Conservation (phyloP, 176 grass and related monocot species). For the Oryza punctata region DNA sequence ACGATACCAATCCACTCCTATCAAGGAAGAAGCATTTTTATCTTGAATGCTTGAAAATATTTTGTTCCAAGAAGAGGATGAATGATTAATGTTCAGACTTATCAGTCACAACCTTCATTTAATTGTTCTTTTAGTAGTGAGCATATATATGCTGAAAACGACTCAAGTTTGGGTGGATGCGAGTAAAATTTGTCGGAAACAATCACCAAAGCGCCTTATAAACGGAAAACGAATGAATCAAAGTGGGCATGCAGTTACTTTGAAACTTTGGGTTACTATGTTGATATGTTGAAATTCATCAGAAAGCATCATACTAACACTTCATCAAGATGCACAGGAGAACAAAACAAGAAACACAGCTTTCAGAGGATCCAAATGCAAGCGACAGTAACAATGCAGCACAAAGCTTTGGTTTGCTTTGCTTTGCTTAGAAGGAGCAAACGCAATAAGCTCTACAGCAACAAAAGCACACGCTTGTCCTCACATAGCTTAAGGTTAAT, state of each 20-base stretch:
- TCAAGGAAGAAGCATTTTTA: background rate
- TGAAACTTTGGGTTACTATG: background rate
- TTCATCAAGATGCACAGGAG: slow-evolving; percentile 14
- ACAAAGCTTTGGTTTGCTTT: slow-evolving; percentile 35
- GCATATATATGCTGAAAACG: slow-evolving; percentile 1
- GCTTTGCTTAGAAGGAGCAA: slow-evolving; percentile 43
- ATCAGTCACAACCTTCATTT: background rate
- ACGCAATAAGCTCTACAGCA: slow-evolving; percentile 16
- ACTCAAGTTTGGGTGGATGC: background rate
- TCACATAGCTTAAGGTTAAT: slow-evolving; percentile 37
- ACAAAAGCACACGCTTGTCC: slow-evolving; percentile 1
- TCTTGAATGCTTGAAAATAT: background rate
- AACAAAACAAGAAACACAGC: background rate
- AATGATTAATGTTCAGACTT: slow-evolving; percentile 33
- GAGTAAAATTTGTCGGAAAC: background rate
- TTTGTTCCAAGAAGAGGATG: background rate
- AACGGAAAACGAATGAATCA: no score
- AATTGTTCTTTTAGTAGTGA: background rate
- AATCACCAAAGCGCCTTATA: background rate
- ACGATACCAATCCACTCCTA: slow-evolving; percentile 21
- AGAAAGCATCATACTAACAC: background rate
- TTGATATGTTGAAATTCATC: background rate
- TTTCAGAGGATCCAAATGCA: slow-evolving; percentile 15
- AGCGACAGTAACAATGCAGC: background rate
- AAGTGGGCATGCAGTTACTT: background rate